Conservation (phyloP, 1,139 yeast genomes). For the Sugiyamaella xylanicola region DNA sequence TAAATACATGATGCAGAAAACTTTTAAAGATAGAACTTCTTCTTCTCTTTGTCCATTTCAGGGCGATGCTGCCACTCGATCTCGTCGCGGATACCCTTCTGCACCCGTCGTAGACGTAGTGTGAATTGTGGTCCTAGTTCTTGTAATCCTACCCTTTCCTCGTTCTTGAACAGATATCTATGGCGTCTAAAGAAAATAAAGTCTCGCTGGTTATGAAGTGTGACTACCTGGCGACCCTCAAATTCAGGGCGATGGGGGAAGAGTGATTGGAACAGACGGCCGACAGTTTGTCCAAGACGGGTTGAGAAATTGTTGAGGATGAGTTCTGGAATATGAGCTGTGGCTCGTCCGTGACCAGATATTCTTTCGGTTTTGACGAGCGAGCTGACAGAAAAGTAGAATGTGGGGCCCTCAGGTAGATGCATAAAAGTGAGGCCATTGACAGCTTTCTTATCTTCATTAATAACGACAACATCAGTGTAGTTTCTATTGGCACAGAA, state of each 20-base stretch:
- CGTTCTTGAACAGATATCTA: constrained; percentile 84
- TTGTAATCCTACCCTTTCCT: constrained; percentile 90
- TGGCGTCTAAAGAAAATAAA: constrained; percentile 94
- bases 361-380: constrained; percentile 56
- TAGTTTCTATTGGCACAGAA: constrained; percentile 79
- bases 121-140: constrained; percentile 98
- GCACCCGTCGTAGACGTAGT: constrained; percentile 79
- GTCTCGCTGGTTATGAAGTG: constrained; percentile 94
- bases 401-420: constrained; percentile 92
- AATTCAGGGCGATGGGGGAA: constrained; percentile 93
- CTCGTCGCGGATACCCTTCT: constrained; percentile 88
- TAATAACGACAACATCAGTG: constrained; percentile 84
- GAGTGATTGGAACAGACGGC: constrained; percentile 84
- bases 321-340: constrained; percentile 88
- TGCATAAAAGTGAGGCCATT: constrained; percentile 92
- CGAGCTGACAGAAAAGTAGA: constrained; percentile 85
- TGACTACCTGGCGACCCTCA: constrained; percentile 92
- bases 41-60: constrained; percentile 95
- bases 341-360: constrained; percentile 85
- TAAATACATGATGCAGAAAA: neutral
- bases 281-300: constrained; percentile 88
- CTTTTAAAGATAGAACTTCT: constrained; percentile 73
- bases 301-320: constrained; percentile 90
- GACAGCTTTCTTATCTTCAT: constrained; percentile 90
- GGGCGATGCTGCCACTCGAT: constrained; percentile 96